Conservation (phyloP, 2,329 filamentous ascomycete species). For the Colletotrichum sp. region DNA sequence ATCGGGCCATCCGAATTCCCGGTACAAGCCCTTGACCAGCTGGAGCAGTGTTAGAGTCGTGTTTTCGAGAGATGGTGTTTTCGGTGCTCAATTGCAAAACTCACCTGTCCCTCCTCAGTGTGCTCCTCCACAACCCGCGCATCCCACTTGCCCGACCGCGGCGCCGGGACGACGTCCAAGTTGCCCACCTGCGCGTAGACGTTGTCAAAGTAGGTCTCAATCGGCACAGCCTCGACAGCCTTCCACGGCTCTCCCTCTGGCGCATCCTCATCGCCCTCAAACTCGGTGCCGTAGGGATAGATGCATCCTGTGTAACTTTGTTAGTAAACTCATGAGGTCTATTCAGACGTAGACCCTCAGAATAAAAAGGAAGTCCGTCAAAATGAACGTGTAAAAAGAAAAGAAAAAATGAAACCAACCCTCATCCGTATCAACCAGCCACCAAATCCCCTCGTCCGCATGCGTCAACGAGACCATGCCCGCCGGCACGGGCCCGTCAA, state of each 20-base stretch:
- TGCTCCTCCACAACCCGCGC: conserved; percentile 11
- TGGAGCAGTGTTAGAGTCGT: background rate
- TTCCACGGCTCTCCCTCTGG: conserved; percentile 8
- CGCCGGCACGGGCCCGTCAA: conserved; percentile 16
- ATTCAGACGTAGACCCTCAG: background rate
- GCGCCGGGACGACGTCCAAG: conserved; percentile 18
- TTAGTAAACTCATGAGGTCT: background rate
- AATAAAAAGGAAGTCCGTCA: background rate
- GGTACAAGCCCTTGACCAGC: conserved; percentile 7
- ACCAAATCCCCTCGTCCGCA: conserved; percentile 17
- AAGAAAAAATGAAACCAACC: background rate
- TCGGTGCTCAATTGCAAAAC: background rate
- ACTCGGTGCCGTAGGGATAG: conserved; percentile 17
- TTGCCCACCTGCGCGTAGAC: conserved; percentile 11
- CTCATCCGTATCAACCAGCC: conserved; percentile 15
- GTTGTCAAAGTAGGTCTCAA: conserved; percentile 13
- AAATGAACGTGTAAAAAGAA: too few species aligned
- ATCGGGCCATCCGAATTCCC: conserved; percentile 6
- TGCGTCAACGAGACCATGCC: conserved; percentile 20
- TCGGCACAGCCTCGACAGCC: background rate
- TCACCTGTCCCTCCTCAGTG: conserved; percentile 17
- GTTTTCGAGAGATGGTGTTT: background rate
- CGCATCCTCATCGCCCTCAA: background rate
- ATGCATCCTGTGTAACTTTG: background rate
- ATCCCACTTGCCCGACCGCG: conserved; percentile 16